phyloP scores from a whole-genome alignment of 768 basidiomycete species.

The Mycena vulgaris region DNA sequence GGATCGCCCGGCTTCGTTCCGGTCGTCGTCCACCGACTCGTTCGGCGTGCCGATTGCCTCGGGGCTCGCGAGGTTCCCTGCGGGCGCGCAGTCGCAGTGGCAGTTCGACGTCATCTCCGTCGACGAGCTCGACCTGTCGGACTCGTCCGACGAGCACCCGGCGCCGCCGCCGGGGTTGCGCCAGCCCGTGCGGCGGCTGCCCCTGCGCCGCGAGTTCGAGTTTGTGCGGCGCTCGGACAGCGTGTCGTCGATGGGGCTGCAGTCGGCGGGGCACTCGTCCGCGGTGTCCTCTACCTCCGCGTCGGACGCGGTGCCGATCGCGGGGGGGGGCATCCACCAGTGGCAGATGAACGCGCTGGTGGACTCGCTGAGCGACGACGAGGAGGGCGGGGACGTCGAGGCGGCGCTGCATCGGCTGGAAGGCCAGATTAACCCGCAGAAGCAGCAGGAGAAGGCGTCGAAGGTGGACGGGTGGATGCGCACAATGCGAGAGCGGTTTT shows the following conservation, averaged over 20 bases:
- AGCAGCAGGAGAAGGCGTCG: conserved; percentile 77
- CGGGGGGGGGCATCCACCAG: conserved; percentile 72
- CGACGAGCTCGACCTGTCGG: conserved; percentile 87
- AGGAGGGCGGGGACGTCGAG: conserved; percentile 85
- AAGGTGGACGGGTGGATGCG: conserved; percentile 91
- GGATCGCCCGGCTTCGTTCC: conserved; percentile 45
- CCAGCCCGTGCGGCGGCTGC: conserved; percentile 71
- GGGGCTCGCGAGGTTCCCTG: conserved; percentile 56
- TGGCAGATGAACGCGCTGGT: conserved; percentile 90
- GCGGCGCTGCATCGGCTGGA: conserved; percentile 86
- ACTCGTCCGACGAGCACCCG: conserved; percentile 72
- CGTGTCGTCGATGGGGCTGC: conserved; percentile 86
- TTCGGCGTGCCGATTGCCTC: conserved; percentile 60
- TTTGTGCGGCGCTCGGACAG: conserved; percentile 81
- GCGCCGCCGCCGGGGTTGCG: conserved; percentile 68
- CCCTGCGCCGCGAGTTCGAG: conserved; percentile 85
- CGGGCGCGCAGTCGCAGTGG: conserved; percentile 63
- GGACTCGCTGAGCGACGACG: conserved; percentile 82
- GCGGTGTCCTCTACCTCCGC: conserved; percentile 59
- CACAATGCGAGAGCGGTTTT: conserved; percentile 77
- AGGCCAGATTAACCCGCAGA: conserved; percentile 85
- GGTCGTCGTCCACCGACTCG: conserved; percentile 66
- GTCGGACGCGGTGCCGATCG: conserved; percentile 51
- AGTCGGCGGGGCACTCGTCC: conserved; percentile 66
- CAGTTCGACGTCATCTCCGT: conserved; percentile 82